Base-by-base conservation (phyloP, 495 filamentous ascomycete species). In the Penicillium atrosanguineum region DNA sequence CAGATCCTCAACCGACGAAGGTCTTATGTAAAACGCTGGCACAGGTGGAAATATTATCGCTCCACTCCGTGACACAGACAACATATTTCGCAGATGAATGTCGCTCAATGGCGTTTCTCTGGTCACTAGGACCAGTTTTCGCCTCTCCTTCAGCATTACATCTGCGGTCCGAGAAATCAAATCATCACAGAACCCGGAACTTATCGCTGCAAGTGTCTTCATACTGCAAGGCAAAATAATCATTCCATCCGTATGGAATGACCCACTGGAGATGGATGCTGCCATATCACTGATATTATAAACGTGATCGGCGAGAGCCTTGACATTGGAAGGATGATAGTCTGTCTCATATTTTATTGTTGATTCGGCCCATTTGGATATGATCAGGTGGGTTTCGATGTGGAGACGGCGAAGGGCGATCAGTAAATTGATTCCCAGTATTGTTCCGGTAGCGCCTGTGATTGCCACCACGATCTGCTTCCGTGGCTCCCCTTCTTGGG, bases 31-130 rank as follows among this genome's bases (percentile, higher is more conserved):
- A 46, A 67, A 73, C 5, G 75, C 73, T 14, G 71, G 72, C 19
- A 75, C 64, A 7, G 73, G 71, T 3, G 76, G 74, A 34, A 73
- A 77, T 19, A 79, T 71, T 7, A 77, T 53, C 0, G 69, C 73
- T 0, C 74, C 76, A 4, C 53, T 56, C 3, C 56, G 58, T 15
- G 69, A 66, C 11, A 77, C 62, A 4, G 57, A 55, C 41, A 76
- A 36, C 75, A 79, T 78, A 50, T 79, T 79, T 6, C 65, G 62
- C 31, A 78, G 53, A 56, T 79, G 75, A 50, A 78, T 78, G 28
- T 68, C 67, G 41, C 71, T 77, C 44, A 79, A 28, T 4, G 76
- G 75, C 1, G 75, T 77, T 53, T 79, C 76, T 14, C 76, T 39
- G 7, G 67, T 62, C 11, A 70, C 75, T 6, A 79, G 58, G 0